A percentile compares a stretch with the other conserved stretches of the same genome.
These are phyloP conservation scores for Picochlorum sp. DNA, from an alignment of 139 green algal species.

Conservation along the genomic window DNA sequence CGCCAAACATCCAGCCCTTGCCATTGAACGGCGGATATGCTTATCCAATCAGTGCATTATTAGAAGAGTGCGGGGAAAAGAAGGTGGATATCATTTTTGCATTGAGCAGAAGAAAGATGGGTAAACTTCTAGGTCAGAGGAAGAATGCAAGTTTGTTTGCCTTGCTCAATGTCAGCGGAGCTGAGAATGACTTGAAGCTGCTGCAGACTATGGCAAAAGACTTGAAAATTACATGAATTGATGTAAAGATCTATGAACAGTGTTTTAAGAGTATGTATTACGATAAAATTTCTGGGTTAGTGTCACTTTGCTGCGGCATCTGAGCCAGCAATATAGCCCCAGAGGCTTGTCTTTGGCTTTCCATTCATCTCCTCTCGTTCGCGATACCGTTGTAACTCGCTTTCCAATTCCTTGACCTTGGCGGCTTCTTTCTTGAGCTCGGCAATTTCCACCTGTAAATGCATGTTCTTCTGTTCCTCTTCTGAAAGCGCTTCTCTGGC, in stretches of 20 bases:
- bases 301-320: conserved; percentile 5
- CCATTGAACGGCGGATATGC: conserved; percentile 26
- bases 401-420: conserved; percentile 36
- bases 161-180: conserved; percentile 19
- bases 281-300: background rate
- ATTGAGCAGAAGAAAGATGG: conserved; percentile 27
- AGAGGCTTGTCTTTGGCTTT: conserved; percentile 19
- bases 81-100: conserved; percentile 27
- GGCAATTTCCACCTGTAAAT: conserved; percentile 49
- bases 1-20: conserved; percentile 63
- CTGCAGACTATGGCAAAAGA: background rate
- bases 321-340: conserved; percentile 29
- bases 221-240: conserved; percentile 1
- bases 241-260: background rate
- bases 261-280: background rate
- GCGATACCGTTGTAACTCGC: conserved; percentile 23
- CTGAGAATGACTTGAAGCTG: conserved; percentile 2
- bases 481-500: conserved; percentile 23
- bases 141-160: conserved; percentile 32
- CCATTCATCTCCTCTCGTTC: background rate
- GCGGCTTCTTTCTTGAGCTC: conserved; percentile 32
- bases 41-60: conserved; percentile 1
- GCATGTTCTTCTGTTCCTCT: conserved; percentile 39
- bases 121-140: conserved; percentile 22
- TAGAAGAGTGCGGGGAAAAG: conserved; percentile 3